Percentiles rank a stretch among this genome's conserved stretches.
phyloP scores from a whole-genome alignment of 345 rosid species.

The Eucalyptus leucophloia region DNA sequence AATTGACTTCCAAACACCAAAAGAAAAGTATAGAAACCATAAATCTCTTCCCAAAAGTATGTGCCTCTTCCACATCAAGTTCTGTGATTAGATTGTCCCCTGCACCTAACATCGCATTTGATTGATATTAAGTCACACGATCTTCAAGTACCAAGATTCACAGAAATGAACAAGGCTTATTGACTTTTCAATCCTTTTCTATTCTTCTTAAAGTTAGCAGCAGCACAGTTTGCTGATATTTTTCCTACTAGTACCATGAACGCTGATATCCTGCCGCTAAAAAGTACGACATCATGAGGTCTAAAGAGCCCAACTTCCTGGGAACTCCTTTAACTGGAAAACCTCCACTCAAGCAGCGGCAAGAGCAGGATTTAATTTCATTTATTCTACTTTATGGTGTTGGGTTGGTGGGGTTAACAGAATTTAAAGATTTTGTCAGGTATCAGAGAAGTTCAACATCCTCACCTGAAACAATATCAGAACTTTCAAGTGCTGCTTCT shows the following conservation, averaged over 20 bases:
- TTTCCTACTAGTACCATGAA: not conserved
- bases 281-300: not conserved
- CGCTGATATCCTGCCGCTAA: not conserved
- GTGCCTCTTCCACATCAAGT: not conserved
- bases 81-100: not conserved
- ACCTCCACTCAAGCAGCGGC: not conserved
- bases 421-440: not conserved
- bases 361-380: not conserved
- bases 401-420: not conserved
- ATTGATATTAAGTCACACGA: not conserved
- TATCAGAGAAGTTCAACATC: not conserved
- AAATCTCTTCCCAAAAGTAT: not conserved
- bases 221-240: not conserved
- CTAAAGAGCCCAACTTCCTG: not conserved
- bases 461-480: conserved; percentile 83
- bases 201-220: not conserved
- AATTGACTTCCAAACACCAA: not conserved
- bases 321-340: not conserved
- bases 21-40: not conserved
- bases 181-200: not conserved
- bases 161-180: not conserved
- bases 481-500: conserved; percentile 40
- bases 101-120: not conserved
- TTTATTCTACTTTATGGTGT: not conserved
- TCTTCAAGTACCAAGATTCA: not conserved